Percentiles rank a stretch among this genome's conserved stretches.
phyloP scores from a whole-genome alignment of 495 filamentous ascomycete genomes.

The Daldinia bambusicola region DNA sequence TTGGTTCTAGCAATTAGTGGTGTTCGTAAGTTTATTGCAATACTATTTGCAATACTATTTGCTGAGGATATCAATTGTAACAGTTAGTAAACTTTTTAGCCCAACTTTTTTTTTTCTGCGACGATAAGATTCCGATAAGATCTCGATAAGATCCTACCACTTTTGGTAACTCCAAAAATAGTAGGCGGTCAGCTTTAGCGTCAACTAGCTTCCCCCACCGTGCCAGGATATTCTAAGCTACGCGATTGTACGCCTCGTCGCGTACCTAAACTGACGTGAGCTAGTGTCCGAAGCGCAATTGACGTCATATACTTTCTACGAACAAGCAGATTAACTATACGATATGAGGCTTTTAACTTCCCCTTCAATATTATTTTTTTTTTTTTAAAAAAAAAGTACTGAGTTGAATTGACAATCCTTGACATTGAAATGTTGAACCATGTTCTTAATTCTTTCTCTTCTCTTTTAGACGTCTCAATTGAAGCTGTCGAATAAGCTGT shows the following conservation, averaged over 20 bases:
- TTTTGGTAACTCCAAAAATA: background rate
- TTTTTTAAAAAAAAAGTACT: too few relatives aligned
- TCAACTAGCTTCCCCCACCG: background rate
- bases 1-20: background rate
- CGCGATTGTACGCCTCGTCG: background rate
- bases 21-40: background rate
- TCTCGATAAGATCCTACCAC: constrained; percentile 6
- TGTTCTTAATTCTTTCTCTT: too few relatives aligned
- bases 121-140: constrained; percentile 5
- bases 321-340: background rate
- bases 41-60: background rate
- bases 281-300: background rate
- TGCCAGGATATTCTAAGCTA: background rate
- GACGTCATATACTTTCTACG: background rate
- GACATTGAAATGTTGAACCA: background rate
- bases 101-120: constrained; percentile 14
- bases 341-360: background rate
- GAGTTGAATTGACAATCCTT: background rate
- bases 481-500: too few relatives aligned
- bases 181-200: constrained; percentile 29
- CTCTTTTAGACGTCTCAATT: too few relatives aligned
- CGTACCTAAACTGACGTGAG: background rate
- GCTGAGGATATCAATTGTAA: background rate
- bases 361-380: background rate
- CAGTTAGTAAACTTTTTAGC: background rate